Conservation (phyloP, 2,329 filamentous ascomycete species). For the Coniochaeta sp. region DNA sequence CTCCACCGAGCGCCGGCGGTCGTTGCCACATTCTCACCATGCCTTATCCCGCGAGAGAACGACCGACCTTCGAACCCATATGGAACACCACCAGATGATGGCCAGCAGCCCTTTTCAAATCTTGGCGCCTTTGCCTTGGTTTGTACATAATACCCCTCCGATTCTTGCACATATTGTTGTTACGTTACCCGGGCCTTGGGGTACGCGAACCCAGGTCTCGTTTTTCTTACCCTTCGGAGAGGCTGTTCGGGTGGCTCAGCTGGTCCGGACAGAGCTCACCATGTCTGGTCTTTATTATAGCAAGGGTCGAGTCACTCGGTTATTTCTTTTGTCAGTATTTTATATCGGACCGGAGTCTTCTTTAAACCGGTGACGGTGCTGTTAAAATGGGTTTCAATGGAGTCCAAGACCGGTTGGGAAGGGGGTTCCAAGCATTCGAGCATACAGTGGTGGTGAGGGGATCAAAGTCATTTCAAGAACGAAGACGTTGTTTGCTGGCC, state of each 20-base stretch:
- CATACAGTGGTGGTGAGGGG: not conserved
- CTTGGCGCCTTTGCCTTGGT: not conserved
- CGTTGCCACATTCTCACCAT: not conserved
- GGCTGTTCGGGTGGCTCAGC: not conserved
- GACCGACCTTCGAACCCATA: not conserved
- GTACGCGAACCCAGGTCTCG: not conserved
- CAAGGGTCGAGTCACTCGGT: not conserved
- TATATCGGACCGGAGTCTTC: not conserved
- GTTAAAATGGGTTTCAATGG: constrained; percentile 1
- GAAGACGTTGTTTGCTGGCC: not conserved
- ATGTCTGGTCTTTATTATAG: not conserved
- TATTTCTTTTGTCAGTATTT: not conserved
- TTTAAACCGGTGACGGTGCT: not conserved
- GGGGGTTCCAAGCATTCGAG: not conserved
- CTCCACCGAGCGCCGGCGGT: not conserved
- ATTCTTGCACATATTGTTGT: constrained; percentile 2
- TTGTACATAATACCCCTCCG: not conserved
- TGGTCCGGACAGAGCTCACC: not conserved
- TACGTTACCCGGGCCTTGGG: not conserved
- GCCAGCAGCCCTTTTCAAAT: not conserved
- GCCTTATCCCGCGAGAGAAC: not conserved
- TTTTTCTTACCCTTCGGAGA: not conserved
- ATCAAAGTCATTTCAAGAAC: not conserved
- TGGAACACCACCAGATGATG: not conserved
- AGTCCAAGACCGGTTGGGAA: not conserved